phyloP scores from a whole-genome alignment of 2,329 filamentous ascomycete species.

The Colletotrichum tofieldiae region DNA sequence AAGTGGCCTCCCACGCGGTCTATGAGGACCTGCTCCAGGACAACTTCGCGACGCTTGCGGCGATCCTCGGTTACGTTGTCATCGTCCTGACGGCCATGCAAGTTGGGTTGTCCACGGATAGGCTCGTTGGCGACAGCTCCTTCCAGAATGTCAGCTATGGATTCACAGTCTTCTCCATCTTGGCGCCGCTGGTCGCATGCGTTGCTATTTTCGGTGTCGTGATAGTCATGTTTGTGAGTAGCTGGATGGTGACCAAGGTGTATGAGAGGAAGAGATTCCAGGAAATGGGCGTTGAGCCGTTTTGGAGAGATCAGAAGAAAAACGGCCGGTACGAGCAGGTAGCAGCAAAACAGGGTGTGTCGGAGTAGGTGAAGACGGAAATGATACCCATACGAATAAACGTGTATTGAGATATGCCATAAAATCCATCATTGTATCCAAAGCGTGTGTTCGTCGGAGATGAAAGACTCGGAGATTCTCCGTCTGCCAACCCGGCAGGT shows the following conservation, averaged over 20 bases:
- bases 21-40: constrained; percentile 40
- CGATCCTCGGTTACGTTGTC: constrained; percentile 54
- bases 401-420: not conserved
- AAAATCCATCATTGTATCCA: not conserved
- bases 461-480: not conserved
- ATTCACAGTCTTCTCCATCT: constrained; percentile 64
- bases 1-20: constrained; percentile 37
- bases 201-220: constrained; percentile 46
- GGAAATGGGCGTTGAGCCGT: constrained; percentile 42
- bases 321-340: constrained; percentile 20
- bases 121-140: constrained; percentile 50
- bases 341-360: not conserved
- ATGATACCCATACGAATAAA: not conserved
- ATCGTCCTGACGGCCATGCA: constrained; percentile 67
- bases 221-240: constrained; percentile 41
- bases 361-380: not conserved
- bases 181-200: constrained; percentile 54
- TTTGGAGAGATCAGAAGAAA: constrained; percentile 32
- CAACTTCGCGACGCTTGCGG: constrained; percentile 36
- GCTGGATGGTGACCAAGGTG: constrained; percentile 40
- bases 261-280: constrained; percentile 47
- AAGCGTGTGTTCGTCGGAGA: not conserved
- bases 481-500: not conserved
- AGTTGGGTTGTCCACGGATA: constrained; percentile 58
- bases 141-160: constrained; percentile 64